Evolutionary conservation across 306 rosid genomes (phyloP), one percentile per base, ranked within the genome.

Genomic region (Oxytropis ochrocephala): DNA sequence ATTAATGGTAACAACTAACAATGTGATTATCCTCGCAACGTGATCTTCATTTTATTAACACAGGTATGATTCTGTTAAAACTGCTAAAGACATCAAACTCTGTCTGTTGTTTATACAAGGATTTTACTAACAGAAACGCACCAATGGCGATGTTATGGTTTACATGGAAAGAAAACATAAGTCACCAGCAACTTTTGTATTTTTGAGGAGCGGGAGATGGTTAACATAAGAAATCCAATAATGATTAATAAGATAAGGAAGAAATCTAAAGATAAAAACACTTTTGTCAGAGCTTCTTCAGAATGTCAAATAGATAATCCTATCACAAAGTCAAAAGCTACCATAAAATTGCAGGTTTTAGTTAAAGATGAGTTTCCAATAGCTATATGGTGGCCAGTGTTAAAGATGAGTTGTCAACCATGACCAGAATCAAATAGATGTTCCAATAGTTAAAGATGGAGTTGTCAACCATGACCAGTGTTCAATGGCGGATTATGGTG

Each of bases 1-100:
- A 75, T 43, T 68, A 56, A 73, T 44, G 12, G 54, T 12, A 76
- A 73, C 47, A 75, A 56, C 62, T 38, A 71, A 70, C 39, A 75
- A 49, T 41, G 33, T 14, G 16, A 42, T 21, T 46, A 68, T 11
- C 36, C 58, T 30, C 8, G 66, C 11, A 73, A 57, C 21, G 17
- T 1, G 72, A 66, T 41, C 62, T 77, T 17, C 35, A 38, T 58
- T 76, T 70, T 68, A 63, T 61, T 53, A 69, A 51, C 64, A 57
- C 65, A 56, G 47, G 19, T 51, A 42, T 35, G 48, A 13, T 51
- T 56, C 32, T 64, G 19, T 41, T 30, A 36, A 70, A 48, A 57
- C 41, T 54, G 27, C 56, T 21, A 30, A 64, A 21, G 16, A 3
- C 46, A 54, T 62, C 46, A 70, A 39, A 51, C 19, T 35, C 10